Percentiles rank a stretch among this genome's conserved stretches.
Evolutionary conservation across 2,329 filamentous ascomycete species (phyloP).

Genomic region (Fusarium redolens): DNA sequence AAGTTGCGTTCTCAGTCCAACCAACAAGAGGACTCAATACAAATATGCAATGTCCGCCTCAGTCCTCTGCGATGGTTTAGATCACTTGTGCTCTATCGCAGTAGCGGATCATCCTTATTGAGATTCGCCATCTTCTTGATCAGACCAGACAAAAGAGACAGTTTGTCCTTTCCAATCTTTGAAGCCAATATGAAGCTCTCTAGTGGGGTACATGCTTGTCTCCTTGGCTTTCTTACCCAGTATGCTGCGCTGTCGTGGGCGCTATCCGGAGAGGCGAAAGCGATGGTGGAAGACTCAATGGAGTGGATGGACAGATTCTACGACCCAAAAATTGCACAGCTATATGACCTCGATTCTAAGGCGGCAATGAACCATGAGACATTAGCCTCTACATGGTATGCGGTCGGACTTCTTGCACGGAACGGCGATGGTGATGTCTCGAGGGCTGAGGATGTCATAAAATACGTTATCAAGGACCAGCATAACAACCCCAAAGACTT

Average conservation of each 20-base stretch:
- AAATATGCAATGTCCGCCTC: constrained; percentile 4
- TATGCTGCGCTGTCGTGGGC: neutral
- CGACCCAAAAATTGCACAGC: constrained; percentile 37
- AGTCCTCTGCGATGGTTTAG: rapidly evolving
- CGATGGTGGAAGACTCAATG: constrained; percentile 25
- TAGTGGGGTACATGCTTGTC: neutral
- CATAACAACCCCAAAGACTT: constrained; percentile 2
- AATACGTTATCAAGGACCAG: constrained; percentile 21
- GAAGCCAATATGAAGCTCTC: constrained; percentile 5
- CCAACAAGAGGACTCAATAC: neutral
- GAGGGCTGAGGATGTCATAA: constrained; percentile 12
- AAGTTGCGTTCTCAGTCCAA: neutral
- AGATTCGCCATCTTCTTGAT: neutral
- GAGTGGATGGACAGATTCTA: constrained; percentile 30
- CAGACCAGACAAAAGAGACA: neutral
- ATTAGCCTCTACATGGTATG: constrained; percentile 19
- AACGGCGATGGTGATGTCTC: constrained; percentile 10
- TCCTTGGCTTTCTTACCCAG: neutral
- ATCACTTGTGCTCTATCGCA: neutral
- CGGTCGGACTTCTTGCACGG: constrained; percentile 16
- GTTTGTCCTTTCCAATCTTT: neutral
- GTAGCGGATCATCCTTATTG: neutral
- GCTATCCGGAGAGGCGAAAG: constrained; percentile 19
- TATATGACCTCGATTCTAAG: constrained; percentile 14
- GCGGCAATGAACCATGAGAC: constrained; percentile 25